Percentiles rank a stretch among this genome's conserved stretches.
Evolutionary conservation across 2,329 filamentous ascomycete genomes (phyloP).

Genomic region (Sphaerulina populicola): DNA sequence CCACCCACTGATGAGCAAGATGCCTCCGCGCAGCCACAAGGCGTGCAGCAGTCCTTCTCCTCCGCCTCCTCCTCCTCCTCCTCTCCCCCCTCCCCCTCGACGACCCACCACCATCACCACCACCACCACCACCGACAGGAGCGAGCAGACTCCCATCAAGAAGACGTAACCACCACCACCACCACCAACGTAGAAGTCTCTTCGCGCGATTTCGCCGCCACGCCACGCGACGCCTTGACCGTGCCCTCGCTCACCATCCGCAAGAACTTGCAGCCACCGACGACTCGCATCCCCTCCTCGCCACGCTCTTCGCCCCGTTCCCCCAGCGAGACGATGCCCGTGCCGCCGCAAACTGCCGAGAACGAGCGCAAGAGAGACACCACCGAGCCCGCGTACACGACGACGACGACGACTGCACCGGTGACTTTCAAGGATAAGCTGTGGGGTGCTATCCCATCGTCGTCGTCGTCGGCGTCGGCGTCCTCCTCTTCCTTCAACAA

Average conservation of each 20-base stretch:
- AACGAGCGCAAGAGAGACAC: not conserved
- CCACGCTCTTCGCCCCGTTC: slow-evolving; percentile 4
- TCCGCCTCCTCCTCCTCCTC: too few relatives aligned
- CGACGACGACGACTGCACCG: not conserved
- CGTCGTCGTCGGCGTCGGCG: not conserved
- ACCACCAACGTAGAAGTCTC: not conserved
- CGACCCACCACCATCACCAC: not conserved
- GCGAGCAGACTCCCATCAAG: slow-evolving; percentile 12
- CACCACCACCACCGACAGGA: slow-evolving; percentile 1
- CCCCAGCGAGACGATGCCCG: not conserved
- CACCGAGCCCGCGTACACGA: not conserved
- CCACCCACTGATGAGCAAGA: not conserved
- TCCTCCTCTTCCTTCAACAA: too few relatives aligned
- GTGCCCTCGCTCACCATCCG: slow-evolving; percentile 1
- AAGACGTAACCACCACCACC: not conserved
- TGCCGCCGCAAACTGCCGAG: slow-evolving; percentile 4
- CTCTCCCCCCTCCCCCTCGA: too few relatives aligned
- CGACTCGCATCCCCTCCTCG: slow-evolving; percentile 1
- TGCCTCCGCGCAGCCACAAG: not conserved
- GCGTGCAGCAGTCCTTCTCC: too few relatives aligned
- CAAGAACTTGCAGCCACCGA: slow-evolving; percentile 1
- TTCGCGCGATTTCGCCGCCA: slow-evolving; percentile 5
- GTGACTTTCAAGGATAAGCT: not conserved
- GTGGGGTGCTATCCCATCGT: not conserved
- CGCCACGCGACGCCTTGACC: slow-evolving; percentile 1